Conservation (phyloP, 164 flowering plant genomes). For the Cinnamomum micranthum region DNA sequence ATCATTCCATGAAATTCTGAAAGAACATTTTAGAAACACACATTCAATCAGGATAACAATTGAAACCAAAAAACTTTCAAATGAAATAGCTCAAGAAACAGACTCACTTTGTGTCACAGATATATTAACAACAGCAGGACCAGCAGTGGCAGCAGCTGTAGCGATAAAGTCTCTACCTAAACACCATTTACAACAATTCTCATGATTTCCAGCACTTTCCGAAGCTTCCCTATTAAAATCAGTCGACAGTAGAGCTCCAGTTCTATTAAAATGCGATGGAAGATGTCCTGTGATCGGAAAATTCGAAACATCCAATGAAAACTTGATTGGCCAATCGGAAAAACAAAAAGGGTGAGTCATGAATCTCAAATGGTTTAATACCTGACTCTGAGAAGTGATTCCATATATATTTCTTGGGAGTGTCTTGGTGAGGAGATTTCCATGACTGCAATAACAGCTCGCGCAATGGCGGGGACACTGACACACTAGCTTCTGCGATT, state of each 20-base stretch:
- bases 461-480: conserved; percentile 7
- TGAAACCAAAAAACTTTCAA: no score
- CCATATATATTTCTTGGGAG: neutral
- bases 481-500: conserved; percentile 1
- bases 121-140: conserved; percentile 89
- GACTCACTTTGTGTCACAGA: conserved; percentile 60
- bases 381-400: conserved; percentile 3
- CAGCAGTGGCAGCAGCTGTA: conserved; percentile 72
- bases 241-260: conserved; percentile 28
- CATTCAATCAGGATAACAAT: neutral
- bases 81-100: neutral
- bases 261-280: conserved; percentile 36
- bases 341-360: no score
- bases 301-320: neutral
- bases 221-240: conserved; percentile 27
- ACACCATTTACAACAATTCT: conserved; percentile 44
- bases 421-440: neutral
- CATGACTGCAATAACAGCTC: conserved; percentile 7
- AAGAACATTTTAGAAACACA: no score
- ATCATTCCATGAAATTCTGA: conserved; percentile 29
- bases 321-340: neutral
- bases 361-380: neutral
- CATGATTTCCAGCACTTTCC: conserved; percentile 26
- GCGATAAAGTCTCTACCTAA: conserved; percentile 75
- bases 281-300: conserved; percentile 31